These are phyloP conservation scores for Gentiana dahurica DNA, from an alignment of 257 asterid genomes.

Conservation along the genomic window DNA sequence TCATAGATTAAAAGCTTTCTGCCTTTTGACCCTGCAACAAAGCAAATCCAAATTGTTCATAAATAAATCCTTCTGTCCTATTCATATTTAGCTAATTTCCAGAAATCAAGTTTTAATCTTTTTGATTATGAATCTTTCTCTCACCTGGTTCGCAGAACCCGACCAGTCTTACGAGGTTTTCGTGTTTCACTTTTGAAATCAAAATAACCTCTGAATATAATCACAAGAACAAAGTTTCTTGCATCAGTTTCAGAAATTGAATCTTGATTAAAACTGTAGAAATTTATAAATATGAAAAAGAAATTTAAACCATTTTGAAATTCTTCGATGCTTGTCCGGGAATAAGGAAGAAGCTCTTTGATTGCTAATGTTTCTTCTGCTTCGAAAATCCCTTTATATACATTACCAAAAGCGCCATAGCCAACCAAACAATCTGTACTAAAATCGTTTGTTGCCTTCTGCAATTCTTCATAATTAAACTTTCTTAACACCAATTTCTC, in stretches of 20 bases:
- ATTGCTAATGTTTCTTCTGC: constrained; percentile 39
- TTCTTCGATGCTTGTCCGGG: constrained; percentile 49
- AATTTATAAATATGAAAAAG: background rate
- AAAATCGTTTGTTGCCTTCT: constrained; percentile 61
- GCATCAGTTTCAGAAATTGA: constrained; percentile 1
- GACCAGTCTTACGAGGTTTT: constrained; percentile 52
- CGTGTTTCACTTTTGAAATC: constrained; percentile 59
- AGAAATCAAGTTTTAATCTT: background rate
- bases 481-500: constrained; percentile 31
- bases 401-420: constrained; percentile 60
- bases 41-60: too few species aligned
- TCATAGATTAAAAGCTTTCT: constrained; percentile 59
- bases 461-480: constrained; percentile 40
- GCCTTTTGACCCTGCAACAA: constrained; percentile 33
- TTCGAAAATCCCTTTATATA: constrained; percentile 44
- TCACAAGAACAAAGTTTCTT: background rate
- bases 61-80: too few species aligned
- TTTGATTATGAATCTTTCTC: constrained; percentile 1
- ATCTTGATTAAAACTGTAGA: background rate
- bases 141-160: constrained; percentile 69
- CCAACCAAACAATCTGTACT: constrained; percentile 49
- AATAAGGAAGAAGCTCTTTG: constrained; percentile 47
- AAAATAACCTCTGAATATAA: constrained; percentile 44
- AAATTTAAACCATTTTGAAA: constrained; percentile 47
- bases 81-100: too few species aligned